phyloP scores from a whole-genome alignment of 305 asterid species.

The Fraxinus sp. region DNA sequence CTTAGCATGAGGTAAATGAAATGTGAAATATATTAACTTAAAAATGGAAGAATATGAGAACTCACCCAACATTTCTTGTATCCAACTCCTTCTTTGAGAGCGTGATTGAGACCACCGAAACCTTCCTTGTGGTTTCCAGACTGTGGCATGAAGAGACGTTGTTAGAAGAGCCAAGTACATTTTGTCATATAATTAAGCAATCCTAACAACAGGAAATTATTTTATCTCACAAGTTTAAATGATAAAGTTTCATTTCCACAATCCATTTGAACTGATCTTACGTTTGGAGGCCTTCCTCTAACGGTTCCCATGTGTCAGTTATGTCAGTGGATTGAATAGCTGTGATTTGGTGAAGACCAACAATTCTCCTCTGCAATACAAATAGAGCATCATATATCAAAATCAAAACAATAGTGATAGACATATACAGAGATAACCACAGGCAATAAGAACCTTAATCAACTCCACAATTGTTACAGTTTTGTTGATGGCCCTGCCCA shows the following conservation, averaged over 20 bases:
- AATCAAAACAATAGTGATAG: not conserved
- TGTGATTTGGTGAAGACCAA: conserved; percentile 92
- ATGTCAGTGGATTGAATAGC: conserved; percentile 84
- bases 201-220: not conserved
- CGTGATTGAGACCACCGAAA: conserved; percentile 84
- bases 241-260: conserved; percentile 9
- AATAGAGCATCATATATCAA: conserved; percentile 12
- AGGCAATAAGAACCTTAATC: conserved; percentile 44
- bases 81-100: conserved; percentile 83
- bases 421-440: not conserved
- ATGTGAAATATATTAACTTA: not conserved
- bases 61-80: conserved; percentile 63
- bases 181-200: conserved; percentile 9
- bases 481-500: conserved; percentile 77
- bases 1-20: not conserved
- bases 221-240: not conserved
- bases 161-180: conserved; percentile 20
- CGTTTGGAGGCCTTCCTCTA: conserved; percentile 98
- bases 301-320: conserved; percentile 97
- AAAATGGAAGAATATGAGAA: not conserved
- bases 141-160: conserved; percentile 38
- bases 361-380: conserved; percentile 73
- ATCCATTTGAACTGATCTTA: conserved; percentile 37
- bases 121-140: conserved; percentile 89
- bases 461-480: conserved; percentile 70